phyloP scores from a whole-genome alignment of 768 basidiomycete species.

The Tylopilus sp. region DNA sequence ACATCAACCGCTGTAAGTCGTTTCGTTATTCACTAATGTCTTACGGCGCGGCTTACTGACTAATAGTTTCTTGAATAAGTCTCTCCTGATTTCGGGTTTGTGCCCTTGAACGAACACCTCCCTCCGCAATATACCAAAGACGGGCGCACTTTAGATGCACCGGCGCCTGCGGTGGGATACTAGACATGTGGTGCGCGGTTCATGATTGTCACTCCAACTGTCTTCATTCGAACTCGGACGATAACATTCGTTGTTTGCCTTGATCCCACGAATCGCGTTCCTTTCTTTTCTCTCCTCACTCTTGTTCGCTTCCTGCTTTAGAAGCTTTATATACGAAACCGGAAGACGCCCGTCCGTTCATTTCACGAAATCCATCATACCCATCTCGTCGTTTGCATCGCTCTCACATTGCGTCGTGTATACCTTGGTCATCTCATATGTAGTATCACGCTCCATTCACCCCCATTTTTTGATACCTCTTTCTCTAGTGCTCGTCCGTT shows the following conservation, averaged over 20 bases:
- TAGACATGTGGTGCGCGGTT: conserved; percentile 30
- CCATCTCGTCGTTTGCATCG: conserved; percentile 36
- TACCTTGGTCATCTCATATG: conserved; percentile 36
- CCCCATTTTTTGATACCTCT: conserved; percentile 35
- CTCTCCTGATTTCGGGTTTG: conserved; percentile 84
- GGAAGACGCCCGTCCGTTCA: conserved; percentile 33
- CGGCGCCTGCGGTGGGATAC: conserved; percentile 22
- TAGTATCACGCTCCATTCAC: conserved; percentile 35
- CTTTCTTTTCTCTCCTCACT: conserved; percentile 25
- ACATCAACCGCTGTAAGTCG: conserved; percentile 82
- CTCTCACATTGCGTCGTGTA: conserved; percentile 38
- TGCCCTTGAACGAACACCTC: conserved; percentile 76
- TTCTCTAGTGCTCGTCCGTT: conserved; percentile 10
- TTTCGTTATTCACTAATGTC: conserved; percentile 18
- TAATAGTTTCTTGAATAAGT: conserved; percentile 44
- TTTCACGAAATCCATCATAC: conserved; percentile 35
- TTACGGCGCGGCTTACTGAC: conserved; percentile 48
- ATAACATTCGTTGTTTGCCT: conserved; percentile 26
- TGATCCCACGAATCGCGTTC: conserved; percentile 34
- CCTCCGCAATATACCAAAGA: conserved; percentile 59
- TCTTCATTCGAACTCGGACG: conserved; percentile 33
- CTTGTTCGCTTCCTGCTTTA: conserved; percentile 27
- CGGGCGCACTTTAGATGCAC: conserved; percentile 46
- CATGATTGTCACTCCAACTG: conserved; percentile 27
- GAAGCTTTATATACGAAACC: conserved; percentile 33